Base-by-base conservation (phyloP, 129 eudicot species). In the Lactuca saligna region DNA sequence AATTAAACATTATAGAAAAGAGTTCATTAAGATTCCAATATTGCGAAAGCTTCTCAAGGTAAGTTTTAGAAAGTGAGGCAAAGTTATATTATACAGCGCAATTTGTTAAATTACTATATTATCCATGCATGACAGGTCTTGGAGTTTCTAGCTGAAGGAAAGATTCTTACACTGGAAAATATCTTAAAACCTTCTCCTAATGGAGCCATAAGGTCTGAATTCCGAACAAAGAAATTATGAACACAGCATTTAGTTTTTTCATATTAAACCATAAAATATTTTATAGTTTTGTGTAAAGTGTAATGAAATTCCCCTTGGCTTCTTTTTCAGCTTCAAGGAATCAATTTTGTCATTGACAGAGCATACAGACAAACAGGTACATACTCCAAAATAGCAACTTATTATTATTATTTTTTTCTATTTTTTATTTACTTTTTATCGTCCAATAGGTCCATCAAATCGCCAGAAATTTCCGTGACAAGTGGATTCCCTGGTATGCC, bases 11-110 rank as follows among this genome's bases (percentile, higher is more conserved):
- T 86, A 71, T 51, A 86, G 88, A 74, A 84, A 77, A 71, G 91
- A 86, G 63, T 92, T 84, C 55, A 82, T 49, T 59, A 92, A 84
- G 84, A 88, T 85, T 67, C 98, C 98, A 31, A 88, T 92, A 61
- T 78, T 92, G 29, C 81, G 98, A 56, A 92, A 88, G 89, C 91
- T 92, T 81, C 96, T 92, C 37, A 92, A 89, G 98, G 98, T 92
- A 77, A 8, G 11, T 59, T 37, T 64, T 41, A 15, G 39, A 61
- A 37, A 53, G 3, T 0, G 0, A 64, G 13, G 32, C n/a, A 49
- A 13, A 55, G 33, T 31, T 35, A 4, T 35, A 7, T 50, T 61
- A 39, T 69, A 17, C 64, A 46, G 34, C 31, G 31, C 53, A 16
- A 32, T 31, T 73, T 62, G 70, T 39, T 63, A 61, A 56, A 46